Evolutionary conservation across 73 alveolate species (phyloP), one percentile per base, ranked within the genome.

Genomic region (Paramecium sexaurelia): DNA sequence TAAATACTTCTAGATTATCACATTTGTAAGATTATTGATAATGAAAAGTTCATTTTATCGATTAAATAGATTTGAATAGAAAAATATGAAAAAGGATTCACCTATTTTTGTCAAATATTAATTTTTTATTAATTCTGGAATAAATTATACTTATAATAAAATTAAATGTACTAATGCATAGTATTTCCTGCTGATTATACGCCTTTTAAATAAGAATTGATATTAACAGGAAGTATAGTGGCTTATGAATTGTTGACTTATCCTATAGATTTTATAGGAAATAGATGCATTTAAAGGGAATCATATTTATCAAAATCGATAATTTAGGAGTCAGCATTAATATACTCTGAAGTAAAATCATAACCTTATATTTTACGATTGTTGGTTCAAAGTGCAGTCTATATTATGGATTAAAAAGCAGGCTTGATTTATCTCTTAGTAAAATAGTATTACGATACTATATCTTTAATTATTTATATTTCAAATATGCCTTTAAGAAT

Each of bases 171-270:
- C 36, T 71, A 71, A 71, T 35, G 35, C 26, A 71, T 71, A 2
- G 56, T 37, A 29, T 71, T 35, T 71, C 86, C 86, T 20, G 27
- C 55, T 20, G 86, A 71, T 33, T 71, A 71, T 71, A 71, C 86
- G 2, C 66, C 86, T 15, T 71, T 71, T 36, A 32, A 35, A 35
- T 71, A 71, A 71, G 86, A 71, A 71, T 71, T 71, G 32, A 33
- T 35, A 32, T 32, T 71, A 37, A 19, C 57, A 35, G 32, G 55
- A 33, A 8, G 86, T 33, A 19, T 71, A 1, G 66, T 37, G 7
- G 32, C 43, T 33, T 36, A 32, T 71, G 86, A 71, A 71, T 32
- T 37, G 17, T 2, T 71, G 33, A 71, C 86, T 11, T 71, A 71
- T 37, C 86, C 86, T 13, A 35, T 71, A 13, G 86, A 71, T 71